These are phyloP conservation scores for Erysiphe pulchra DNA, from an alignment of 2,329 filamentous ascomycete species.

Conservation along the genomic window DNA sequence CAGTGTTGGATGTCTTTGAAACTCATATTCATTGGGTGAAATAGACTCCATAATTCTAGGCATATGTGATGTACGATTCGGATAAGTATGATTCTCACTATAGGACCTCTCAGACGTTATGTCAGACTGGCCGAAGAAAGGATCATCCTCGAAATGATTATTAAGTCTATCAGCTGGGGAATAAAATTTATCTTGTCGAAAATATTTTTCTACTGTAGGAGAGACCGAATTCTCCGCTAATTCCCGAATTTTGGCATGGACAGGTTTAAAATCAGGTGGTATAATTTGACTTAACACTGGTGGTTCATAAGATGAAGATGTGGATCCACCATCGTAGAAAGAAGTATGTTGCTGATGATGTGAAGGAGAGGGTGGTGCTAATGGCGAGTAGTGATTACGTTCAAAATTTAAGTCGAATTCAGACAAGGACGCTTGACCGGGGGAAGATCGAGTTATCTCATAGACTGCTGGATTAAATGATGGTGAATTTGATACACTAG, in stretches of 20 bases:
- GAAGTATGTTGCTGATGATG: conserved; percentile 6
- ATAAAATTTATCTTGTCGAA: conserved; percentile 7
- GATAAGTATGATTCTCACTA: conserved; percentile 5
- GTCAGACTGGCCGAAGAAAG: conserved; percentile 3
- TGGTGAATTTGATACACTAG: conserved; percentile 23
- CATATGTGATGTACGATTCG: conserved; percentile 6
- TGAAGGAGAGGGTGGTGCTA: conserved; percentile 16
- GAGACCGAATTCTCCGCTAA: conserved; percentile 5
- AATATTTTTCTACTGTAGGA: conserved; percentile 9
- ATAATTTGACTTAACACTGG: conserved; percentile 6
- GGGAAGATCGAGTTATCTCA: conserved; percentile 18
- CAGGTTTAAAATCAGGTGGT: conserved; percentile 5
- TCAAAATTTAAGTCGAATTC: conserved; percentile 26
- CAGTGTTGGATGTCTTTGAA: conserved; percentile 14
- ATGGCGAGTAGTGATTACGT: conserved; percentile 6
- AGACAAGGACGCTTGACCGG: conserved; percentile 32
- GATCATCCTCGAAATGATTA: conserved; percentile 7
- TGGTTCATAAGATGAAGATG: conserved; percentile 9
- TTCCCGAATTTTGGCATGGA: conserved; percentile 7
- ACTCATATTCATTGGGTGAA: background rate
- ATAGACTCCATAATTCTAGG: background rate
- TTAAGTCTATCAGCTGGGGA: conserved; percentile 4
- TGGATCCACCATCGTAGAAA: conserved; percentile 5
- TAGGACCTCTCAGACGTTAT: conserved; percentile 4
- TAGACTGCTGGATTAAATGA: conserved; percentile 40